These are phyloP conservation scores for Articulospora tetracladia DNA, from an alignment of 495 filamentous ascomycete genomes.

Conservation along the genomic window DNA sequence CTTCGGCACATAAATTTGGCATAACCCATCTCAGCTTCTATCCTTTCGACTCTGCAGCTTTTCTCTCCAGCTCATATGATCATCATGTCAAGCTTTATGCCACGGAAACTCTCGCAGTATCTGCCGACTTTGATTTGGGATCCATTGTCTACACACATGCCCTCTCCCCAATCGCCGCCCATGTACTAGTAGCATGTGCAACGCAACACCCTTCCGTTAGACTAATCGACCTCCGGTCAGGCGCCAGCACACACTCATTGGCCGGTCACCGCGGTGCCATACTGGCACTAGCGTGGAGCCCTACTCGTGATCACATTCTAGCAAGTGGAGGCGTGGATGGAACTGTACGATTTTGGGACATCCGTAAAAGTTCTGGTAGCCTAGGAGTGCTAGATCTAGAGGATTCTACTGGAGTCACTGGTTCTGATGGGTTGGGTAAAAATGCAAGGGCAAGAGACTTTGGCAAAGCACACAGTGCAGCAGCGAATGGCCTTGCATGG, in stretches of 20 bases:
- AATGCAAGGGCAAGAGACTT: conserved; percentile 41
- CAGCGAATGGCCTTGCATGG: conserved; percentile 82
- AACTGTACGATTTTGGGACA: conserved; percentile 77
- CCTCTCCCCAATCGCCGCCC: conserved; percentile 65
- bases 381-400: conserved; percentile 78
- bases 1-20: conserved; percentile 62
- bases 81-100: conserved; percentile 77
- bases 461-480: conserved; percentile 67
- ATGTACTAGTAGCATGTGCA: conserved; percentile 75
- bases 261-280: conserved; percentile 70
- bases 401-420: conserved; percentile 61
- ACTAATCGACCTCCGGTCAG: conserved; percentile 77
- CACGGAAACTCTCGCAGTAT: conserved; percentile 52
- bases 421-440: conserved; percentile 43
- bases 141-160: conserved; percentile 73
- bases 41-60: conserved; percentile 76
- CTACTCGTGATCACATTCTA: conserved; percentile 70
- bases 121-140: conserved; percentile 67
- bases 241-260: conserved; percentile 71
- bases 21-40: conserved; percentile 86
- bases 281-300: conserved; percentile 74
- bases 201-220: conserved; percentile 78
- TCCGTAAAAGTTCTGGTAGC: conserved; percentile 65
- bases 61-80: conserved; percentile 82
- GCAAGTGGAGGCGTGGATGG: conserved; percentile 77